Percentiles rank a stretch among this genome's conserved stretches.
Conservation (phyloP, 257 asterid genomes). For the Jasminum sambac region DNA sequence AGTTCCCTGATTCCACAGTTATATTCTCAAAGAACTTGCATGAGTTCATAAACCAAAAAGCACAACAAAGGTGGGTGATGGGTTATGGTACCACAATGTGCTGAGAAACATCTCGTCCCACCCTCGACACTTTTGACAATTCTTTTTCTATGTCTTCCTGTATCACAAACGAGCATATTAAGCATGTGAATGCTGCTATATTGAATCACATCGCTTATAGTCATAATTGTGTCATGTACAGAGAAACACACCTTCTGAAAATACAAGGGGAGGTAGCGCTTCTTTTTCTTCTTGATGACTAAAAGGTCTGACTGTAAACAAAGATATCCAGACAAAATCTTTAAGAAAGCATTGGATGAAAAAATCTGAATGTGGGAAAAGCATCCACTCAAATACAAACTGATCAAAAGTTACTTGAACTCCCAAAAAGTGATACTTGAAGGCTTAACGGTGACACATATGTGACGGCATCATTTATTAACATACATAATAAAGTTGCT, state of each 20-base stretch:
- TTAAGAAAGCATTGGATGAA: conserved; percentile 15
- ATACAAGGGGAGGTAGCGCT: conserved; percentile 81
- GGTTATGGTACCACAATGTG: conserved; percentile 66
- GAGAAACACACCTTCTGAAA: conserved; percentile 70
- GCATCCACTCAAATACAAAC: conserved; percentile 9
- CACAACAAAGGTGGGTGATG: conserved; percentile 10
- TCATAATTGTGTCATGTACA: not conserved
- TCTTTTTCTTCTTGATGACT: conserved; percentile 69
- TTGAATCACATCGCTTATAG: conserved; percentile 10
- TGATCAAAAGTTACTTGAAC: not conserved
- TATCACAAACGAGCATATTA: conserved; percentile 16
- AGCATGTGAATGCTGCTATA: conserved; percentile 14
- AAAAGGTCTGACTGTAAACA: conserved; percentile 86
- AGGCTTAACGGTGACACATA: not conserved
- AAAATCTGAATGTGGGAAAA: conserved; percentile 16
- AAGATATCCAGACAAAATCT: conserved; percentile 13
- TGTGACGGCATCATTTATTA: not conserved
- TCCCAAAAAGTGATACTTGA: conserved; percentile 7
- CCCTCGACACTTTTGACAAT: conserved; percentile 54
- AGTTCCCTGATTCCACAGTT: not conserved
- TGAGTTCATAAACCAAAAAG: conserved; percentile 14
- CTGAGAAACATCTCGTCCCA: conserved; percentile 61
- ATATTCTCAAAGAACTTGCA: conserved; percentile 20
- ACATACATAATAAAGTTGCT: not conserved
- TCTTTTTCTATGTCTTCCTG: conserved; percentile 96